Percentiles rank a stretch among this genome's conserved stretches.
Conservation (phyloP, 192 early-diverging fungal genomes). For the Oehlia diaphana region DNA sequence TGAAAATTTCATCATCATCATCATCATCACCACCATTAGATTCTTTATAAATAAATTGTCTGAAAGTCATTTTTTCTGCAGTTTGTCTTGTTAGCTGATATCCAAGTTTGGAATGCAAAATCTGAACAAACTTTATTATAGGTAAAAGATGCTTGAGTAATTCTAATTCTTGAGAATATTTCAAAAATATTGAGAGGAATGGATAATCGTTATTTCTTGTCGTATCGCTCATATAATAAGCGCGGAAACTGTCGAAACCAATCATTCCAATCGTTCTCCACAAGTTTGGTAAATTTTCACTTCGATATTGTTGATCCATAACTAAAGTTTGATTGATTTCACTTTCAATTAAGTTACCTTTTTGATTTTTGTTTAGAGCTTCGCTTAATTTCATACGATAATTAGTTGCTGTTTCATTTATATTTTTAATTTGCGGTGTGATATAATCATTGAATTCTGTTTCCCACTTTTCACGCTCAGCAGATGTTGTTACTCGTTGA, state of each 20-base stretch:
- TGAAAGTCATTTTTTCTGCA: background rate
- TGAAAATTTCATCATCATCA: background rate
- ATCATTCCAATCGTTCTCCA: constrained; percentile 10
- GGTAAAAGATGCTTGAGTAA: constrained; percentile 6
- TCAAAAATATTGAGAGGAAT: constrained; percentile 27
- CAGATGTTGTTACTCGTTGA: background rate
- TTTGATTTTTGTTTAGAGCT: background rate
- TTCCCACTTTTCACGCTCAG: constrained; percentile 11
- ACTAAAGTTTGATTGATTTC: constrained; percentile 13
- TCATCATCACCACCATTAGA: background rate
- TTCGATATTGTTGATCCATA: constrained; percentile 1
- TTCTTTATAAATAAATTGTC: background rate
- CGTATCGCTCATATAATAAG: background rate
- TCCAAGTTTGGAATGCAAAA: constrained; percentile 9
- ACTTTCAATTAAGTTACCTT: background rate
- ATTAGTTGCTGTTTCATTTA: background rate
- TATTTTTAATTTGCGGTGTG: constrained; percentile 8
- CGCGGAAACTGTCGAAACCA: constrained; percentile 2
- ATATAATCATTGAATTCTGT: constrained; percentile 14
- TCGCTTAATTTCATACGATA: background rate
- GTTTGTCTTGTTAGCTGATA: constrained; percentile 12
- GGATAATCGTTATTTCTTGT: background rate
- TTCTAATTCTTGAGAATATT: constrained; percentile 13
- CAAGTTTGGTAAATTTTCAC: constrained; percentile 9
- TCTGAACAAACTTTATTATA: constrained; percentile 24